Evolutionary conservation across 441 rosid genomes (phyloP).

Genomic region (Aquilaria agallochum): DNA sequence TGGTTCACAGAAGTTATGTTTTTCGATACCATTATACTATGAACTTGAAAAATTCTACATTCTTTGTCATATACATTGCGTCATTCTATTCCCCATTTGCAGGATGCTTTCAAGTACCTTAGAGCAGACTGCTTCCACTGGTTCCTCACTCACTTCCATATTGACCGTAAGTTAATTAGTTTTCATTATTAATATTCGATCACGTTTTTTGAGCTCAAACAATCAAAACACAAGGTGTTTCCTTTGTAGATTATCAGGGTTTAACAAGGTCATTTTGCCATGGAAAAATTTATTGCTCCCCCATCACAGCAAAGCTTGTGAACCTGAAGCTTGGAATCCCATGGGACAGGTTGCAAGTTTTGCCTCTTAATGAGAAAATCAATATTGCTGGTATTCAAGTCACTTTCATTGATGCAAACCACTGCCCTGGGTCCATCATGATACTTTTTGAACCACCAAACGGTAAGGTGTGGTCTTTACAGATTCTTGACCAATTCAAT

Average conservation of each 20-base stretch:
- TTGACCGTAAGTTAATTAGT: slow-evolving; percentile 76
- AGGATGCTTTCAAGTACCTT: slow-evolving; percentile 97
- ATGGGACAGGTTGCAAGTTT: slow-evolving; percentile 72
- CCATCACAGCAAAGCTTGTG: slow-evolving; percentile 80
- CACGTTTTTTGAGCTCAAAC: neutral
- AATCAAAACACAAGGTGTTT: slow-evolving; percentile 4
- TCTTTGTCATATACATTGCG: neutral
- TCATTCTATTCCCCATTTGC: slow-evolving; percentile 28
- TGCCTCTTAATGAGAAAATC: slow-evolving; percentile 70
- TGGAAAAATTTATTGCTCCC: slow-evolving; percentile 92
- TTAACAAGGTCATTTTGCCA: slow-evolving; percentile 78
- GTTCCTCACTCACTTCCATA: slow-evolving; percentile 98
- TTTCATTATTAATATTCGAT: slow-evolving; percentile 7
- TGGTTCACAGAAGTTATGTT: slow-evolving; percentile 7
- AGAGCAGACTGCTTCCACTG: slow-evolving; percentile 90
- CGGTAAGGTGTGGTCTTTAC: slow-evolving; percentile 65
- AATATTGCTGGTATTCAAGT: slow-evolving; percentile 58
- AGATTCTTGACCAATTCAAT: slow-evolving; percentile 4
- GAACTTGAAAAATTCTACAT: no score
- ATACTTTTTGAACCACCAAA: slow-evolving; percentile 85
- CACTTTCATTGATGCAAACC: slow-evolving; percentile 92
- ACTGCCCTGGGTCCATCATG: slow-evolving; percentile 91
- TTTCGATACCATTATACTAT: no score
- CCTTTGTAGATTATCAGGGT: slow-evolving; percentile 89
- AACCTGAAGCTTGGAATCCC: slow-evolving; percentile 84